Percentiles rank a stretch among this genome's conserved stretches.
Conservation (phyloP, 352 stramenopile genomes). For the Globisporangium cylindrosporum region DNA sequence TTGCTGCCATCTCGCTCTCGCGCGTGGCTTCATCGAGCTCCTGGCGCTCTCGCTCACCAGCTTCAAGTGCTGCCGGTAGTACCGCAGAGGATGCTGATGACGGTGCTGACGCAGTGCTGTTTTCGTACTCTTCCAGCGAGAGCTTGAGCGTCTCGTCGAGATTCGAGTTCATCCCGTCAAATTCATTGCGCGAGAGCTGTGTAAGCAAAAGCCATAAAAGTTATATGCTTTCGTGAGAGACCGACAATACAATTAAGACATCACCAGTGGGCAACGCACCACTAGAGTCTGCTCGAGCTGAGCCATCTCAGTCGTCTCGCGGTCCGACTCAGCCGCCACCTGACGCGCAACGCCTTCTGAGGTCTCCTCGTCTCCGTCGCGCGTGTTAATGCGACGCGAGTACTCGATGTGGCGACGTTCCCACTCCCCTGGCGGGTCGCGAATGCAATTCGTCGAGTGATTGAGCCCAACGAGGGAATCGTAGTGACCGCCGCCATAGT, state of each 20-base stretch:
- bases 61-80: neutral
- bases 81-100: neutral
- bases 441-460: constrained; percentile 58
- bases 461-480: constrained; percentile 75
- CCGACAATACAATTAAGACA: constrained; percentile 1
- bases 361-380: constrained; percentile 22
- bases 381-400: constrained; percentile 66
- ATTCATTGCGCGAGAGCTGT: constrained; percentile 71
- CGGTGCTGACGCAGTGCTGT: constrained; percentile 2
- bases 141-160: constrained; percentile 75
- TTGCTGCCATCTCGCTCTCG: constrained; percentile 71
- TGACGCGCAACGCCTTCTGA: constrained; percentile 26
- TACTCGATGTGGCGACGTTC: constrained; percentile 69
- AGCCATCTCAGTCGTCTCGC: constrained; percentile 61
- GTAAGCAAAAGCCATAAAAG: neutral
- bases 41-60: constrained; percentile 27
- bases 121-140: constrained; percentile 48
- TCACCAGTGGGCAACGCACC: constrained; percentile 26
- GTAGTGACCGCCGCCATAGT: constrained; percentile 92
- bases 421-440: constrained; percentile 57
- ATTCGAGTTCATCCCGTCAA: constrained; percentile 70
- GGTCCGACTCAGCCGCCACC: constrained; percentile 29
- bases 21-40: constrained; percentile 52
- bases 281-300: constrained; percentile 69
- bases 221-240: neutral